These are phyloP conservation scores for Butyriboletus loyo DNA, from an alignment of 768 basidiomycete species.

Conservation along the genomic window DNA sequence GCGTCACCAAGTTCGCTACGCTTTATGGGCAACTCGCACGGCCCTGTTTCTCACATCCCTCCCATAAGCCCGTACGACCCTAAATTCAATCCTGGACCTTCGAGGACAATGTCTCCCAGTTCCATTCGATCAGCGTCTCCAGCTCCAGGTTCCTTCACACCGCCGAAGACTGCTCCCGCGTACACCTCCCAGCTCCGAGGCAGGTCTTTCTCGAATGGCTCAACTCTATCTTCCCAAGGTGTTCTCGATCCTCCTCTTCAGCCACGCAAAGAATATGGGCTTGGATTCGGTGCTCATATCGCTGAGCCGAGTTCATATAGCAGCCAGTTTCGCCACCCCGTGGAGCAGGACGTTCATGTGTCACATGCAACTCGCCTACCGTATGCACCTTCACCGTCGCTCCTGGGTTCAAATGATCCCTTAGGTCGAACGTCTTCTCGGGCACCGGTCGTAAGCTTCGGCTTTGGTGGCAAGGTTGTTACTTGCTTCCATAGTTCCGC, in stretches of 20 bases:
- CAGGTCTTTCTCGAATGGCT: slow-evolving; percentile 47
- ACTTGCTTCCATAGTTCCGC: slow-evolving; percentile 81
- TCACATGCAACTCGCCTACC: slow-evolving; percentile 43
- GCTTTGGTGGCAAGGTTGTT: slow-evolving; percentile 89
- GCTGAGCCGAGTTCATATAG: slow-evolving; percentile 17
- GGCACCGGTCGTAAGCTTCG: slow-evolving; percentile 83
- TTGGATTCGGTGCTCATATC: slow-evolving; percentile 17
- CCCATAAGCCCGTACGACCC: slow-evolving; percentile 19
- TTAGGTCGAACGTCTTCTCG: slow-evolving; percentile 68
- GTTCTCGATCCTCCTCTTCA: slow-evolving; percentile 11
- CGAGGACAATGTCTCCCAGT: slow-evolving; percentile 32
- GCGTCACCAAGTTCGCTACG: slow-evolving; percentile 27
- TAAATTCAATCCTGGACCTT: slow-evolving; percentile 15
- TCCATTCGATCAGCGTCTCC: slow-evolving; percentile 24
- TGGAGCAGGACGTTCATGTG: slow-evolving; percentile 27
- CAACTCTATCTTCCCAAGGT: slow-evolving; percentile 36
- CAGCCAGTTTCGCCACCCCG: slow-evolving; percentile 15
- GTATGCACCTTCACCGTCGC: slow-evolving; percentile 83
- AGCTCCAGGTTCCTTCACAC: slow-evolving; percentile 37
- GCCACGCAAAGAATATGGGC: slow-evolving; percentile 30
- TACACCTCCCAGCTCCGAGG: slow-evolving; percentile 26
- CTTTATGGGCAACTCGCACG: slow-evolving; percentile 17
- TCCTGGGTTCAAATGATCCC: slow-evolving; percentile 80
- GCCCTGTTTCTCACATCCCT: slow-evolving; percentile 8
- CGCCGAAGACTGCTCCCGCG: slow-evolving; percentile 22